phyloP scores from a whole-genome alignment of 2,329 filamentous ascomycete species.

The Coniochaeta sp. region DNA sequence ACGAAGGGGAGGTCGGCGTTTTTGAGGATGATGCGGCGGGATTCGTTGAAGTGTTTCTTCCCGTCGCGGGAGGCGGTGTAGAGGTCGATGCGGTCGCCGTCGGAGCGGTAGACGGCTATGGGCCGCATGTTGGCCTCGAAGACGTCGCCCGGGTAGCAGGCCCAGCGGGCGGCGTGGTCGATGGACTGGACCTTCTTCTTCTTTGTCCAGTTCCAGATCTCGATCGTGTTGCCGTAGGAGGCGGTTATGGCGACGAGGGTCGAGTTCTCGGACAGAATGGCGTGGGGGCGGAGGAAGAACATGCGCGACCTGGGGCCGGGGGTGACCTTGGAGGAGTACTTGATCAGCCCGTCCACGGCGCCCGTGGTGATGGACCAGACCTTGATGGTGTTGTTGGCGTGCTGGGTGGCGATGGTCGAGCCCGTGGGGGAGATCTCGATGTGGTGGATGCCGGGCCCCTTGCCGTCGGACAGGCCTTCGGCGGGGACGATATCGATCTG shows the following conservation, averaged over 20 bases:
- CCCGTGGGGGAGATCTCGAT: slow-evolving; percentile 4
- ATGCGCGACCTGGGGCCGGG: slow-evolving; percentile 2
- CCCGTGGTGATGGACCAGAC: slow-evolving; percentile 4
- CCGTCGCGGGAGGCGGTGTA: slow-evolving; percentile 11
- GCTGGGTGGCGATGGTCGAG: slow-evolving; percentile 3
- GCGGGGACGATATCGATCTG: slow-evolving; percentile 4
- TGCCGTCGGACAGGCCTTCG: slow-evolving; percentile 1
- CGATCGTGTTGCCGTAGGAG: slow-evolving; percentile 5
- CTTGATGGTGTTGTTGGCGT: slow-evolving; percentile 3
- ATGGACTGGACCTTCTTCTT: slow-evolving; percentile 2
- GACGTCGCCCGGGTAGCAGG: slow-evolving; percentile 3
- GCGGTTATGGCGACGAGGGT: not conserved
- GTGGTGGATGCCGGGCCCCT: not conserved
- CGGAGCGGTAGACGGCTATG: slow-evolving; percentile 4
- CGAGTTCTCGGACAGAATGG: slow-evolving; percentile 3
- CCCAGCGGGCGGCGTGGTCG: slow-evolving; percentile 5
- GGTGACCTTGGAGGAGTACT: not conserved
- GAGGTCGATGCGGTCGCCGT: slow-evolving; percentile 3
- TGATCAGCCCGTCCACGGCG: not conserved
- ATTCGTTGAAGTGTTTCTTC: slow-evolving; percentile 6
- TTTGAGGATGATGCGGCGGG: slow-evolving; percentile 7
- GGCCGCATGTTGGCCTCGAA: not conserved
- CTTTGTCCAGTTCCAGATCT: slow-evolving; percentile 4
- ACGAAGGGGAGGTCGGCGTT: slow-evolving; percentile 3
- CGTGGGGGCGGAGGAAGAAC: slow-evolving; percentile 4